Base-by-base conservation (phyloP, 116 monocot species). In the Iris pallida region DNA sequence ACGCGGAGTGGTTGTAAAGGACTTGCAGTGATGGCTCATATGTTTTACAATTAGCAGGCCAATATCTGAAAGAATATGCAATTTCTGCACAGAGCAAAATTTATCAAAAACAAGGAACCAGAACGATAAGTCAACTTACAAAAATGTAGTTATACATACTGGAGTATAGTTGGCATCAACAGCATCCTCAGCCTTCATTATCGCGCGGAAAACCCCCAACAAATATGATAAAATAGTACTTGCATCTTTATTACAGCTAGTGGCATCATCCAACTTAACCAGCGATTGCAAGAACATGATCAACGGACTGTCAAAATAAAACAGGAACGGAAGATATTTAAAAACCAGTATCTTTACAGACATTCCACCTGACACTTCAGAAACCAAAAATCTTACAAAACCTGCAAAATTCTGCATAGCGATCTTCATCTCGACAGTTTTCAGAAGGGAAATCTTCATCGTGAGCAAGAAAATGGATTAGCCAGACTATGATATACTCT, bases 141-240 rank as follows among this genome's bases (percentile, higher is more conserved):
- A 42, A 12, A 57, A 41, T 48, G 53, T 19, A 16, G 42, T 4
- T 2, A 17, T 0, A 64, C 73, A 72, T 71, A 96, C 96, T 40
- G 72, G 67, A 13, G 92, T 89, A 55, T 78, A 51, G 16, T 71
- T 17, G 75, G 69, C 62, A 73, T 92, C 79, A 79, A 79, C 58
- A 53, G 86, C 86, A 89, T 96, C 96, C 56, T 87, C 92, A 76
- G 96, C 89, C 64, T 75, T 89, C 70, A 68, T 80, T 55, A 92
- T 80, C 41, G 87, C 96, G 79, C 78, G 84, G 53, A 96, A 84
- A 64, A 96, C 87, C n/a, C 79, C 85, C 57, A 78, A 44, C 20
- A 89, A 67, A 83, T 65, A 68, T 44, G 85, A 76, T 30, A 60
- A 30, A 16, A 55, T 82, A 30, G 59, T 57, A 72, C 47, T 69